These are phyloP conservation scores for Moesziomyces aphidis DNA, from an alignment of 1,284 basidiomycete species.

Conservation along the genomic window DNA sequence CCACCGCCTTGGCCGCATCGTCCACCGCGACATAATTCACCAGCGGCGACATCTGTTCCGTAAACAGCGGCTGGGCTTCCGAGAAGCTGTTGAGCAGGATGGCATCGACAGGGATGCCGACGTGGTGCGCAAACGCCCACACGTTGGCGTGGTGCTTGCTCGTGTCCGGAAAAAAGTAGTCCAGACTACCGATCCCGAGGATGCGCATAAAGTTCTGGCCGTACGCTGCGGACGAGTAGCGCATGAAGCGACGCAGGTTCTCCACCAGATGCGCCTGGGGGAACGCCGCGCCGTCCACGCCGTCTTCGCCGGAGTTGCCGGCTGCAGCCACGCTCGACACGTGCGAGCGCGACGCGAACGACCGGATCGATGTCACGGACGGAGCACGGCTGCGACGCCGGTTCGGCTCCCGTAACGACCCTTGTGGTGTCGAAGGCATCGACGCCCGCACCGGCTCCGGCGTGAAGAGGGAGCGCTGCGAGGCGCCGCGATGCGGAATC, in stretches of 20 bases:
- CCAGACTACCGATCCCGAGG: slow-evolving; percentile 69
- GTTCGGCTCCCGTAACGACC: slow-evolving; percentile 22
- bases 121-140: slow-evolving; percentile 69
- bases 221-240: slow-evolving; percentile 67
- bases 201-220: slow-evolving; percentile 70
- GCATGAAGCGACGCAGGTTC: slow-evolving; percentile 71
- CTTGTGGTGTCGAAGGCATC: slow-evolving; percentile 20
- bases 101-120: slow-evolving; percentile 70
- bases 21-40: slow-evolving; percentile 71
- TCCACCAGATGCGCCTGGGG: slow-evolving; percentile 69
- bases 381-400: slow-evolving; percentile 44
- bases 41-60: slow-evolving; percentile 69
- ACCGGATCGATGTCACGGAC: slow-evolving; percentile 56
- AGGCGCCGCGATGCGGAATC: slow-evolving; percentile 35
- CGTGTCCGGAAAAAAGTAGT: slow-evolving; percentile 71
- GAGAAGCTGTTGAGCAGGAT: slow-evolving; percentile 71
- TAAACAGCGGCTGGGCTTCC: slow-evolving; percentile 56
- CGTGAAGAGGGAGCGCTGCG: slow-evolving; percentile 13
- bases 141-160: slow-evolving; percentile 70
- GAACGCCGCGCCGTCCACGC: slow-evolving; percentile 54
- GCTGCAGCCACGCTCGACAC: slow-evolving; percentile 32
- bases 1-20: slow-evolving; percentile 69
- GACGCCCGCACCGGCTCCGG: slow-evolving; percentile 5
- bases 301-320: slow-evolving; percentile 21
- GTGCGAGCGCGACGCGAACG: slow-evolving; percentile 52